Base-by-base conservation (phyloP, 495 filamentous ascomycete species). In the Barbatosphaeria neglecta region DNA sequence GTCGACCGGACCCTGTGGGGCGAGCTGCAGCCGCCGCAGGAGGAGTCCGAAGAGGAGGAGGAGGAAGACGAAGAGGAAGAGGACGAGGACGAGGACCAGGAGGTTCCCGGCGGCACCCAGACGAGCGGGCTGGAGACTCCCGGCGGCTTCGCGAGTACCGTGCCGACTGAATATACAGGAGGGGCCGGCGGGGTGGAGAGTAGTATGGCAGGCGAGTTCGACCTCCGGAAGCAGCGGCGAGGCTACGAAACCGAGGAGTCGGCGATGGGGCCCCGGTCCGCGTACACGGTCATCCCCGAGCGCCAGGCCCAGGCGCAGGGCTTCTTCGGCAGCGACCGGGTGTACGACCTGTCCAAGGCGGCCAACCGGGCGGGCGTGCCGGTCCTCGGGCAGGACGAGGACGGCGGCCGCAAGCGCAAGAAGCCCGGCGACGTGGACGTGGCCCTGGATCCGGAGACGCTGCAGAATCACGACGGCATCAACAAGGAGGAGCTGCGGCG, bases 361-460 rank as follows among this genome's bases (percentile, higher is more conserved):
- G n/a, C 20, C 51, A 60, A 22, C 50, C 53, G 16, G 48, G 53
- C 24, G 2, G 67, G 54, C 35, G 62, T 67, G 50, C 75, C 75
- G 41, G 76, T 92, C 9, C 75, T 97, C 2, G 92, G 89, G 10
- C 78, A 79, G 48, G 86, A 90, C 7, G 87, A 94, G 46, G 79
- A 85, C 35, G 80, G 63, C 53, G 76, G 64, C 48, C 74, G 82
- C 46, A 90, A 97, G 75, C 74, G 93, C 45, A 96, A 92, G 72
- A 90, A 95, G 75, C 90, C 84, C 0, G 92, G 89, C 15, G 92
- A 98, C 65, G 77, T 98, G 22, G 92, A 98, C 48, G 83, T 97
- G 19, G 83, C 87, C 19, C 77, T 98, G 41, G 87, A 98, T 58
- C 77, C 86, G 17, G 87, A 94, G 54, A 70, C 79, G 19, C 61